phyloP scores from a whole-genome alignment of 495 filamentous ascomycete species.

The Neurospora sp. region DNA sequence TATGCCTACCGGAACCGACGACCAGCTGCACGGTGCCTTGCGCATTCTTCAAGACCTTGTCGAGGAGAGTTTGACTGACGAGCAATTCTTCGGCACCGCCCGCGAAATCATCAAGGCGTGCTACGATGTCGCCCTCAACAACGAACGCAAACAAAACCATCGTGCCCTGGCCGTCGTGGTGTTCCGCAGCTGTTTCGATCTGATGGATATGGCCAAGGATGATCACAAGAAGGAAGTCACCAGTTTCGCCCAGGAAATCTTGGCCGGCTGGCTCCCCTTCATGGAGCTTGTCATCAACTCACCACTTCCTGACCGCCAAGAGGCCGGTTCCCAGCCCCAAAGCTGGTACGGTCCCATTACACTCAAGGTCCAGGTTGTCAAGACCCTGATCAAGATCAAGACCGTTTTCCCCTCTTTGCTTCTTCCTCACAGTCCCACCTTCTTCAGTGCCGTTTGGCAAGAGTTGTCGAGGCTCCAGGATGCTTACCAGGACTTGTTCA shows the following conservation, averaged over 20 bases:
- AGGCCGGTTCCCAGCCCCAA: constrained; percentile 30
- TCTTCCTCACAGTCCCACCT: constrained; percentile 60
- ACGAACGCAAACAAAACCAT: constrained; percentile 58
- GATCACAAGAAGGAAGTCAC: constrained; percentile 78
- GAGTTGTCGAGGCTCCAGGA: constrained; percentile 63
- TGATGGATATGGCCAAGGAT: constrained; percentile 89
- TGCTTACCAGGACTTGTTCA: constrained; percentile 70
- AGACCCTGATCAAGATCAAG: constrained; percentile 86
- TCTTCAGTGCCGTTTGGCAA: constrained; percentile 81
- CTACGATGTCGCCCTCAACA: constrained; percentile 70
- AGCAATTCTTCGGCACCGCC: constrained; percentile 86
- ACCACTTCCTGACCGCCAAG: constrained; percentile 47
- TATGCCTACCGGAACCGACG: constrained; percentile 59
- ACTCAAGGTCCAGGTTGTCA: constrained; percentile 82
- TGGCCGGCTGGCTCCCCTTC: constrained; percentile 79
- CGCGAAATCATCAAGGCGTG: constrained; percentile 71
- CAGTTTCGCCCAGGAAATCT: constrained; percentile 74
- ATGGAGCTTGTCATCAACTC: constrained; percentile 63
- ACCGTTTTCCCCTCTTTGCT: constrained; percentile 73
- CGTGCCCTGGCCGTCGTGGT: constrained; percentile 78
- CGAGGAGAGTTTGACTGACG: constrained; percentile 83
- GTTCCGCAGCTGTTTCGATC: constrained; percentile 85
- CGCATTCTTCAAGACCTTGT: constrained; percentile 83
- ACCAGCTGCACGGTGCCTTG: constrained; percentile 78
- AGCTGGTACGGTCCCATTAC: constrained; percentile 69